These are phyloP conservation scores for Leccinum ochraceum DNA, from an alignment of 768 basidiomycete species.

Conservation along the genomic window DNA sequence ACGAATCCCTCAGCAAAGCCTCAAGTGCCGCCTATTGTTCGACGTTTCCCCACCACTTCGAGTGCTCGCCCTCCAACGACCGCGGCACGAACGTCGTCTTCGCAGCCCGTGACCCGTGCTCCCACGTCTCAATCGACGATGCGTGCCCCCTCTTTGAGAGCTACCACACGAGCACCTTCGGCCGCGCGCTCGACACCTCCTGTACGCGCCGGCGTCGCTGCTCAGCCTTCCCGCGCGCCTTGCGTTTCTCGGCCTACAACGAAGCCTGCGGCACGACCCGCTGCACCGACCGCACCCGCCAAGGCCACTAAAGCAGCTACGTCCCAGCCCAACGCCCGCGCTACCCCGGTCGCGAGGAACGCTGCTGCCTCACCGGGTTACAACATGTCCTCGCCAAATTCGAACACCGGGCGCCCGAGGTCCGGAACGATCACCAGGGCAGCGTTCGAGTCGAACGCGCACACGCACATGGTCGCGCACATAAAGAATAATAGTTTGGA, in stretches of 20 bases:
- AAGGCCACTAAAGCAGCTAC: slow-evolving; percentile 11
- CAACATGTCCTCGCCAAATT: background rate
- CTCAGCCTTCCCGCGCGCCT: slow-evolving; percentile 12
- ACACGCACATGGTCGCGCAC: slow-evolving; percentile 20
- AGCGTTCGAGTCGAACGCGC: slow-evolving; percentile 25
- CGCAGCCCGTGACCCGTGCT: slow-evolving; percentile 27
- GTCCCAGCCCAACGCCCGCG: background rate
- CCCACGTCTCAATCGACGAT: slow-evolving; percentile 24
- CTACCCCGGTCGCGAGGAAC: background rate
- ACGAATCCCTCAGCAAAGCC: background rate
- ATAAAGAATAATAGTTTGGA: slow-evolving; percentile 26
- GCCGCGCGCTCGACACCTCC: slow-evolving; percentile 20
- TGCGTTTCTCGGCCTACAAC: slow-evolving; percentile 9
- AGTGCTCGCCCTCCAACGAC: slow-evolving; percentile 12
- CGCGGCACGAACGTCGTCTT: slow-evolving; percentile 8
- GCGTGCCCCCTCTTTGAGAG: slow-evolving; percentile 16
- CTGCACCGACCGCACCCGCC: slow-evolving; percentile 2
- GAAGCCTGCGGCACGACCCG: slow-evolving; percentile 11
- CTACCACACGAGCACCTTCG: slow-evolving; percentile 23
- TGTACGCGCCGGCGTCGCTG: slow-evolving; percentile 2
- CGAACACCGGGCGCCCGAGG: slow-evolving; percentile 15
- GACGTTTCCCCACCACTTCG: slow-evolving; percentile 10
- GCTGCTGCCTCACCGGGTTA: background rate
- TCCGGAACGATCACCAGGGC: slow-evolving; percentile 29
- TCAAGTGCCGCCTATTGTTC: slow-evolving; percentile 13